Conservation (phyloP, 179 eudicot species). For the Beta lomatogona region DNA sequence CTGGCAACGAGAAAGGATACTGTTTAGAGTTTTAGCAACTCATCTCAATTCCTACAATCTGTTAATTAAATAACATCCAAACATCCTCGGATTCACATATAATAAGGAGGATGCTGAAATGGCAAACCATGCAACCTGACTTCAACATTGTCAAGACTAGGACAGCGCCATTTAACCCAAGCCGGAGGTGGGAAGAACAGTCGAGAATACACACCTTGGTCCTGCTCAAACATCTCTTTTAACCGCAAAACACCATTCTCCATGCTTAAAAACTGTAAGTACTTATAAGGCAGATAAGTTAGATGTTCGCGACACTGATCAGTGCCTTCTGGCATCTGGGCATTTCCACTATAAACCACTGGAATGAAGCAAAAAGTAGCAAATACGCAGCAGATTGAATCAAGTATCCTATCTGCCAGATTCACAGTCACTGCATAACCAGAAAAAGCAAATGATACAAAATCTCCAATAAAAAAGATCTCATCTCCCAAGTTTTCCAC, state of each 20-base stretch:
- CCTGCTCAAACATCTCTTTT: no score
- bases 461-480: no score
- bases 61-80: no score
- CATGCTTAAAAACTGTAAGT: background rate
- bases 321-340: background rate
- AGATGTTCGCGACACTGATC: background rate
- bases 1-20: no score
- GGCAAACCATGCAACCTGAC: background rate
- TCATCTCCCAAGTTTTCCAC: no score
- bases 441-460: no score
- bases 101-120: background rate
- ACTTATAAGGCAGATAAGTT: background rate
- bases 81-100: no score
- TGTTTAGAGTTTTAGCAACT: no score
- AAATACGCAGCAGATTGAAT: background rate
- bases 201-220: background rate
- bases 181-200: constrained; percentile 15
- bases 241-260: no score
- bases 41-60: no score
- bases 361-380: no score
- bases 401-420: background rate
- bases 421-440: background rate
- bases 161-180: constrained; percentile 24
- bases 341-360: no score
- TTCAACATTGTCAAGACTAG: constrained; percentile 4